These are phyloP conservation scores for Colletotrichum liriopes DNA, from an alignment of 2,329 filamentous ascomycete species.

Conservation along the genomic window DNA sequence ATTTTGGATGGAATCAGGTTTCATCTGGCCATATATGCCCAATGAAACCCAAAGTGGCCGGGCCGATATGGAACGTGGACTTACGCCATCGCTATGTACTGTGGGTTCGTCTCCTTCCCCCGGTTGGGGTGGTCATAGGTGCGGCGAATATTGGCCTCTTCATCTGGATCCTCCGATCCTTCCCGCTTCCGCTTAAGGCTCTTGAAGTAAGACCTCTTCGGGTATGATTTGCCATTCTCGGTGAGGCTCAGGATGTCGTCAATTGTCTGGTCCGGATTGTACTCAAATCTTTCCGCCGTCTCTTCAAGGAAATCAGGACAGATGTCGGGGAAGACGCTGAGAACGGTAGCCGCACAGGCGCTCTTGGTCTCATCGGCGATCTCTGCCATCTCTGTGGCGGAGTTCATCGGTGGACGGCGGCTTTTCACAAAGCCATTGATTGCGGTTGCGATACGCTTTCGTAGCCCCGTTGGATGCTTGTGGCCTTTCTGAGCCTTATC, in stretches of 20 bases:
- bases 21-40: background rate
- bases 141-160: conserved; percentile 32
- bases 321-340: conserved; percentile 62
- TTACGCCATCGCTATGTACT: conserved; percentile 33
- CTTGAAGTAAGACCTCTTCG: conserved; percentile 45
- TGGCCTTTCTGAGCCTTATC: background rate
- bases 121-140: conserved; percentile 13
- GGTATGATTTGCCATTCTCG: conserved; percentile 58
- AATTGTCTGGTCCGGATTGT: conserved; percentile 53
- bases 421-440: conserved; percentile 10
- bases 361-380: conserved; percentile 28
- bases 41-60: background rate
- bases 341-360: conserved; percentile 50
- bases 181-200: conserved; percentile 61
- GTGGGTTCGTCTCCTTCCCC: background rate
- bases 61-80: background rate
- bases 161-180: conserved; percentile 44
- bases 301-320: conserved; percentile 56
- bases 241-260: conserved; percentile 57
- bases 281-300: conserved; percentile 47
- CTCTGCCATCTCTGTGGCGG: conserved; percentile 25
- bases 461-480: background rate
- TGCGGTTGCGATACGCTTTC: background rate
- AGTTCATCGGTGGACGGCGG: too few species aligned
- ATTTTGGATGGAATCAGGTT: background rate